Conservation (phyloP, 768 basidiomycete genomes). For the Lactarius hengduanensis region DNA sequence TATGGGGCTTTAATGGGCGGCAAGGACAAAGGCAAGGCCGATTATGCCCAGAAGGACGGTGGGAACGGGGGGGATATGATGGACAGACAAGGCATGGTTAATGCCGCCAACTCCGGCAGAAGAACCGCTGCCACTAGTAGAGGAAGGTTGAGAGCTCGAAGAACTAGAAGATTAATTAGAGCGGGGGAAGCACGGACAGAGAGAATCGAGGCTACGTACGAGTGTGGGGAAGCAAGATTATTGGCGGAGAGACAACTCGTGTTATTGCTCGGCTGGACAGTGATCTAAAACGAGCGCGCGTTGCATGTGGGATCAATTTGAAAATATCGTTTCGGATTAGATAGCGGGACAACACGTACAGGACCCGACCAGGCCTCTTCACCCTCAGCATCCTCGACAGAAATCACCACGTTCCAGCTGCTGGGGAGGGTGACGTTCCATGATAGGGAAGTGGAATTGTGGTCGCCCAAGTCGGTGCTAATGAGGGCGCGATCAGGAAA, state of each 20-base stretch:
- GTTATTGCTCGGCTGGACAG: slow-evolving; percentile 38
- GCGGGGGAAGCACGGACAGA: background rate
- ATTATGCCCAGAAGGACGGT: slow-evolving; percentile 16
- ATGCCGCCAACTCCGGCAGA: background rate
- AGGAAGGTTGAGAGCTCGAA: background rate
- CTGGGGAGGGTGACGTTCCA: slow-evolving; percentile 49
- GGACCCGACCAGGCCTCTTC: slow-evolving; percentile 58
- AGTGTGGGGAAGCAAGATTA: slow-evolving; percentile 7
- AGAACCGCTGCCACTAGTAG: background rate
- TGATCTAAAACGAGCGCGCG: slow-evolving; percentile 34
- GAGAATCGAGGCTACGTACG: background rate
- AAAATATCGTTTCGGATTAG: background rate
- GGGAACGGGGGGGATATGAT: background rate
- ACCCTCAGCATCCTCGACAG: slow-evolving; percentile 49
- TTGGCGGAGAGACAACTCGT: slow-evolving; percentile 39
- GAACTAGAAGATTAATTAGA: background rate
- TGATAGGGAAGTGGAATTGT: slow-evolving; percentile 41
- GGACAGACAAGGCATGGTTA: background rate
- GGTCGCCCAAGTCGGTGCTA: slow-evolving; percentile 59
- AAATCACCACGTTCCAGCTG: slow-evolving; percentile 51
- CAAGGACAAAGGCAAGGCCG: background rate
- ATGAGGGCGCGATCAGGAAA: slow-evolving; percentile 1
- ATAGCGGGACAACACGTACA: background rate
- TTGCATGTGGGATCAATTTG: background rate
- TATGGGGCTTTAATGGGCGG: slow-evolving; percentile 10